Evolutionary conservation across 148 eudicot species (phyloP).

Genomic region (Agrostemma githago): DNA sequence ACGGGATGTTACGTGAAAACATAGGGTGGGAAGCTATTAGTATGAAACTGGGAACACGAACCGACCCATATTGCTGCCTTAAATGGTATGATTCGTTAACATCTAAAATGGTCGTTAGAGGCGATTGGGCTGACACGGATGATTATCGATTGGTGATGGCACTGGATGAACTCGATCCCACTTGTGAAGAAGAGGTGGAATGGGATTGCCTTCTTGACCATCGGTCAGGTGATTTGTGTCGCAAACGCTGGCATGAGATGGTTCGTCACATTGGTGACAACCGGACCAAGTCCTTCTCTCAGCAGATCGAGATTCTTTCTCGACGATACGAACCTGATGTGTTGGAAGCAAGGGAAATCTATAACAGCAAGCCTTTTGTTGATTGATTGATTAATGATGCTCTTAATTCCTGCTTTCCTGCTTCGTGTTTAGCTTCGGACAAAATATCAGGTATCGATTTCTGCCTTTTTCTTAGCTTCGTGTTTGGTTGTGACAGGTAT

Average conservation of each 20-base stretch:
- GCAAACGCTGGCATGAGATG: slow-evolving; percentile 39
- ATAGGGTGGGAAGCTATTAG: slow-evolving; percentile 37
- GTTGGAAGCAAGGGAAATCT: slow-evolving; percentile 29
- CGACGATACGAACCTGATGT: slow-evolving; percentile 32
- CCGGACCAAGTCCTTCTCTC: slow-evolving; percentile 27
- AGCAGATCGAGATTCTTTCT: slow-evolving; percentile 39
- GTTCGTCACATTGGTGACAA: slow-evolving; percentile 31
- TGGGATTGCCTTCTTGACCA: slow-evolving; percentile 40
- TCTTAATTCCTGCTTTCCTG: neutral
- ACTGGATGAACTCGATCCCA: slow-evolving; percentile 30
- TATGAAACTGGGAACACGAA: slow-evolving; percentile 23
- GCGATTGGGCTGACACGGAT: slow-evolving; percentile 37
- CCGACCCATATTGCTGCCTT: slow-evolving; percentile 20
- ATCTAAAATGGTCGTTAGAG: slow-evolving; percentile 34
- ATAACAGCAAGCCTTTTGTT: slow-evolving; percentile 27
- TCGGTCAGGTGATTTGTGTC: slow-evolving; percentile 35
- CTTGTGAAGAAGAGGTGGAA: slow-evolving; percentile 38
- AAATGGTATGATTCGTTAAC: slow-evolving; percentile 36
- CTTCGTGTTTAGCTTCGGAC: neutral
- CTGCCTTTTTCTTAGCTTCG: neutral
- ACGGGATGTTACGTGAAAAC: slow-evolving; percentile 39
- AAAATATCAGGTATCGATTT: neutral
- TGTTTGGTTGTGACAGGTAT: no score
- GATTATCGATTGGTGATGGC: slow-evolving; percentile 36
- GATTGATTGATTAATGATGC: slow-evolving; percentile 22